Conservation (phyloP, 257 asterid genomes). For the Solanum chiquidenum region DNA sequence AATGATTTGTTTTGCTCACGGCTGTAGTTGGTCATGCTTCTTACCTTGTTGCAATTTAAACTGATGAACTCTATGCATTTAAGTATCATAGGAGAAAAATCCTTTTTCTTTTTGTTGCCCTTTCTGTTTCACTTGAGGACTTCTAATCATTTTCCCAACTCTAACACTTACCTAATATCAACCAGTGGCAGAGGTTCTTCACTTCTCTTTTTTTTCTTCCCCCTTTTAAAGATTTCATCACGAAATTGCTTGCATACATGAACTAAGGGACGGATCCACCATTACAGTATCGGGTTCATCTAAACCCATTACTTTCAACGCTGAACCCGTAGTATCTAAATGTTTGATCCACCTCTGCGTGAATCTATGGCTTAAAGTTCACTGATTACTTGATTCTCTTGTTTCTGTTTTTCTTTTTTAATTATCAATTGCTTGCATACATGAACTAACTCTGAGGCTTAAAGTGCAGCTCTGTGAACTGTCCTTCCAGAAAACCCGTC, state of each 20-base stretch:
- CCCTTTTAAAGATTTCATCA: neutral
- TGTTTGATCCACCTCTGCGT: neutral
- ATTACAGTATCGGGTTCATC: neutral
- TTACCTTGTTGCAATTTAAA: neutral
- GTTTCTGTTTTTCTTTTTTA: neutral
- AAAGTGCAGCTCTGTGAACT: conserved; percentile 65
- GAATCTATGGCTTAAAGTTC: neutral
- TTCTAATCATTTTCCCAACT: neutral
- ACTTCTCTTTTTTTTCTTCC: neutral
- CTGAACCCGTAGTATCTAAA: neutral
- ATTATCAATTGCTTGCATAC: neutral
- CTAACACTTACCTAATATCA: neutral
- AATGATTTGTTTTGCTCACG: neutral
- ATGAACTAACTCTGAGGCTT: neutral
- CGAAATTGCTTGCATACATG: neutral
- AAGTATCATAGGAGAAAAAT: neutral
- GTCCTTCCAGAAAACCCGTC: conserved; percentile 70
- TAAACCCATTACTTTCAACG: neutral
- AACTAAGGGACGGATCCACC: neutral
- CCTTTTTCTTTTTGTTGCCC: neutral
- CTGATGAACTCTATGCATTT: neutral
- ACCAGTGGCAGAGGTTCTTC: neutral
- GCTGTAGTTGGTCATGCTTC: neutral
- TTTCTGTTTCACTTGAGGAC: neutral
- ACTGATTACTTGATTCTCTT: neutral